These are phyloP conservation scores for Lactarius evosmus DNA, from an alignment of 768 basidiomycete genomes.

Conservation along the genomic window DNA sequence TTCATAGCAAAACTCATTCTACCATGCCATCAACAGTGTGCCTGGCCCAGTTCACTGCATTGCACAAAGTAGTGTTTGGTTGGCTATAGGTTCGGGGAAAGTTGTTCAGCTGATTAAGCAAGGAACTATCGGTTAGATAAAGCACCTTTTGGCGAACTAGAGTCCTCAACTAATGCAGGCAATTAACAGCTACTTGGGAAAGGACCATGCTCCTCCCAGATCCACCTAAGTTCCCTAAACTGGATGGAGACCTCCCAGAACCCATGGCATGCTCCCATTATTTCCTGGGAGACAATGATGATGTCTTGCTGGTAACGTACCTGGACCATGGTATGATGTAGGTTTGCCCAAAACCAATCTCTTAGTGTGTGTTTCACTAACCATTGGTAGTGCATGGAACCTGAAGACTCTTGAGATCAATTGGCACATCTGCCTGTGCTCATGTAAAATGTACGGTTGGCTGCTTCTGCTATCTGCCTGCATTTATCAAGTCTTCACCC, in stretches of 20 bases:
- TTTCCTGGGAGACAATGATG: background rate
- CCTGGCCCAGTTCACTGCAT: constrained; percentile 7
- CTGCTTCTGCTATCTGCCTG: background rate
- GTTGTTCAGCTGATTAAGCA: constrained; percentile 3
- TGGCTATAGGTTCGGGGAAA: constrained; percentile 1
- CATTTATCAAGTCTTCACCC: too few species aligned
- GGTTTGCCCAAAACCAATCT: background rate
- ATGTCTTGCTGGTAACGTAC: constrained; percentile 1
- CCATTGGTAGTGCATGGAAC: background rate
- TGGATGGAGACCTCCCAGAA: constrained; percentile 6
- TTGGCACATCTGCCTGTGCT: background rate
- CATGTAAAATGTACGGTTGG: constrained; percentile 5
- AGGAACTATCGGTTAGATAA: background rate
- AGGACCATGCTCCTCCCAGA: background rate
- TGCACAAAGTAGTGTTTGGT: background rate
- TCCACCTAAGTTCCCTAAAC: constrained; percentile 3
- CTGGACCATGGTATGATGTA: constrained; percentile 11
- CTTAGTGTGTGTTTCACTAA: too few species aligned
- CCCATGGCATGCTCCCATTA: constrained; percentile 3
- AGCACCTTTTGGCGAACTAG: too few species aligned
- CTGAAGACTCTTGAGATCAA: background rate
- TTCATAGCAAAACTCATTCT: background rate
- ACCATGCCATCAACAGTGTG: constrained; percentile 3
- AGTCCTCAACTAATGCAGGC: background rate
- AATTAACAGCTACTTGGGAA: constrained; percentile 8